These are phyloP conservation scores for Calcarisporium arbuscula DNA, from an alignment of 2,329 filamentous ascomycete genomes.

Conservation along the genomic window DNA sequence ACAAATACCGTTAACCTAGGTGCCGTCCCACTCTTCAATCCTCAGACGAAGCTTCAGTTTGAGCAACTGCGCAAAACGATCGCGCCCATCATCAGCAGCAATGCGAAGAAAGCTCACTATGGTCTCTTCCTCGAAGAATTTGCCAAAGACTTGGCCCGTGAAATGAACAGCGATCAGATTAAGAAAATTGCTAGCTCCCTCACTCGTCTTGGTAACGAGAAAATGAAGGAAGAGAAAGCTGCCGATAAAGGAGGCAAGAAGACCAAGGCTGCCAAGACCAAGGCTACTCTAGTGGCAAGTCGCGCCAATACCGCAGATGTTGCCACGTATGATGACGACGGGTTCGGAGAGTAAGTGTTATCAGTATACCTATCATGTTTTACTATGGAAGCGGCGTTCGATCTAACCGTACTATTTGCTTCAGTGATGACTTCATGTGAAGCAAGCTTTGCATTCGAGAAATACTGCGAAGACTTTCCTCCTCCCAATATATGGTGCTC, in stretches of 20 bases:
- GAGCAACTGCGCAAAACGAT: conserved; percentile 70
- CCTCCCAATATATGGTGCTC: no score
- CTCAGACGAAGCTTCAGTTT: conserved; percentile 81
- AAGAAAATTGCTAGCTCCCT: conserved; percentile 88
- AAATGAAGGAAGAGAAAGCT: conserved; percentile 97
- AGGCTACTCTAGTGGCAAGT: conserved; percentile 69
- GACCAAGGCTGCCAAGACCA: conserved; percentile 92
- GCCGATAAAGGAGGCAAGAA: conserved; percentile 95
- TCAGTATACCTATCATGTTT: neutral
- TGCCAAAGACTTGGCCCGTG: conserved; percentile 76
- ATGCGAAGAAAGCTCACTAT: conserved; percentile 87
- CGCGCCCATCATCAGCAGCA: conserved; percentile 67
- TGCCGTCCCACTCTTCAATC: conserved; percentile 78
- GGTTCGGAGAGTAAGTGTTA: conserved; percentile 71
- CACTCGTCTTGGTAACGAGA: conserved; percentile 92
- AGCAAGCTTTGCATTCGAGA: conserved; percentile 13
- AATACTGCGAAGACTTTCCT: neutral
- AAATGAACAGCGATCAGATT: conserved; percentile 85
- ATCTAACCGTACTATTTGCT: conserved; percentile 13
- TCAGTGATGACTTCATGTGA: conserved; percentile 70
- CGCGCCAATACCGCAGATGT: conserved; percentile 61
- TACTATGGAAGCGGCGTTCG: no score
- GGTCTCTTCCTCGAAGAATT: conserved; percentile 87
- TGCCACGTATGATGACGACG: conserved; percentile 72
- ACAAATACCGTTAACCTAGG: conserved; percentile 75